Base-by-base conservation (phyloP, 352 stramenopile species). In the Peronospora destructor region DNA sequence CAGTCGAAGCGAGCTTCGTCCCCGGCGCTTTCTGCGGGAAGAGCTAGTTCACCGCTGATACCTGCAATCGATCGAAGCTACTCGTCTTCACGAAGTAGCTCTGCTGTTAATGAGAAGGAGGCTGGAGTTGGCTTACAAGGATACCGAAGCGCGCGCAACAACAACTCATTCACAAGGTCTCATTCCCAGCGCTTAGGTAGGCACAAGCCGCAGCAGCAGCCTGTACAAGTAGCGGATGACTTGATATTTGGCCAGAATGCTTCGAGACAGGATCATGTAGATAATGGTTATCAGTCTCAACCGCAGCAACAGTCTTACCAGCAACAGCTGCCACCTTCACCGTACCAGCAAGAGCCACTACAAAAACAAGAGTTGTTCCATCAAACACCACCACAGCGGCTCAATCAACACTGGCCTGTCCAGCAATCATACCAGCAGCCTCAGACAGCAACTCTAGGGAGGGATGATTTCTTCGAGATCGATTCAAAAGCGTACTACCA, bases 401-500 rank as follows among this genome's bases (percentile, higher is more conserved):
- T 56, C 30, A 54, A 55, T 37, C 50, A 62, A 41, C 50, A 56
- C 21, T 46, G 33, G 28, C 54, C 13, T n/a, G 9, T 14, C 4
- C 30, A 36, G 30, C 30, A 36, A 11, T 14, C 30, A 16, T 32
- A 32, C 12, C 28, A 48, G 28, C 46, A 59, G 21, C 48, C 45
- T 7, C 55, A 56, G 21, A 16, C 49, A 6, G 21, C 49, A 9
- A 36, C 50, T 14, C 59, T 58, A 42, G 61, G 66, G 36, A 60
- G 72, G 12, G 64, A 73, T 8, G 73, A 85, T 28, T 72, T 76
- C 39, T 85, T 85, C 44, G 64, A 64, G 40, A 70, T 89, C 34
- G 76, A 91, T 35, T 61, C 73, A 45, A 64, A 70, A 13, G 76
- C 76, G 34, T 88, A 86, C 60, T 91, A 88, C 50, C 66, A 78